These are phyloP conservation scores for Crithidia bombi DNA, from an alignment of 208 protist species.

Conservation along the genomic window DNA sequence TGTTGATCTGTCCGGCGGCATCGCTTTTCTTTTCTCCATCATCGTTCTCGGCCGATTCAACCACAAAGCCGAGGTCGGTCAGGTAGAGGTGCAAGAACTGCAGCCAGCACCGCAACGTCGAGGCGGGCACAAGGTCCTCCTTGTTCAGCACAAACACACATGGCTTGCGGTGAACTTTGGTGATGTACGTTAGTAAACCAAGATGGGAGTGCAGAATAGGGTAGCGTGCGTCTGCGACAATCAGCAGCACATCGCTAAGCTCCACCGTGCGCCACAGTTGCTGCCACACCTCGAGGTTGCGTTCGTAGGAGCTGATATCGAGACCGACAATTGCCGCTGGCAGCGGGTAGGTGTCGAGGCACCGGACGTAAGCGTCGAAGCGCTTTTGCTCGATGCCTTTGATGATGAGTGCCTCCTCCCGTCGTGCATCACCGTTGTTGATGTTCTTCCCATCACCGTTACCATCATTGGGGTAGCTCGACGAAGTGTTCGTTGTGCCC, in stretches of 20 bases:
- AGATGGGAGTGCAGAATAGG: conserved; percentile 95
- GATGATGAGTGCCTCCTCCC: conserved; percentile 14
- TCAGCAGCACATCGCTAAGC: conserved; percentile 93
- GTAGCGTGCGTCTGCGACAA: conserved; percentile 96
- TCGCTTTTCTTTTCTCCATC: neutral
- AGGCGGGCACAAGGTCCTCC: conserved; percentile 81
- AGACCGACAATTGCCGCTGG: conserved; percentile 23
- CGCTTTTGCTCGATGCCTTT: conserved; percentile 52
- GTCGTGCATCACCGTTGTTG: neutral
- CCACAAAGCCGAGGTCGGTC: conserved; percentile 42
- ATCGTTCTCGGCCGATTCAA: conserved; percentile 20
- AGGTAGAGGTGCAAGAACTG: conserved; percentile 73
- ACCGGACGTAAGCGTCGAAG: conserved; percentile 52
- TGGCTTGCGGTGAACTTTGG: conserved; percentile 77
- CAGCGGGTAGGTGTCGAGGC: conserved; percentile 54
- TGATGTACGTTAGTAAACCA: conserved; percentile 92
- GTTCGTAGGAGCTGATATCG: conserved; percentile 94
- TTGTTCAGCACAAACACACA: conserved; percentile 97
- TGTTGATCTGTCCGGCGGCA: neutral
- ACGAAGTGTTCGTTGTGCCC: neutral
- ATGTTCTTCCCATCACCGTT: neutral
- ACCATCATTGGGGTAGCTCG: neutral
- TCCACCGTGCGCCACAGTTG: conserved; percentile 98
- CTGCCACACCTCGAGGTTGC: conserved; percentile 98
- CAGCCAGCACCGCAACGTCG: conserved; percentile 69